phyloP scores from a whole-genome alignment of 2,329 filamentous ascomycete species.

The Scortechinia acanthostroma region DNA sequence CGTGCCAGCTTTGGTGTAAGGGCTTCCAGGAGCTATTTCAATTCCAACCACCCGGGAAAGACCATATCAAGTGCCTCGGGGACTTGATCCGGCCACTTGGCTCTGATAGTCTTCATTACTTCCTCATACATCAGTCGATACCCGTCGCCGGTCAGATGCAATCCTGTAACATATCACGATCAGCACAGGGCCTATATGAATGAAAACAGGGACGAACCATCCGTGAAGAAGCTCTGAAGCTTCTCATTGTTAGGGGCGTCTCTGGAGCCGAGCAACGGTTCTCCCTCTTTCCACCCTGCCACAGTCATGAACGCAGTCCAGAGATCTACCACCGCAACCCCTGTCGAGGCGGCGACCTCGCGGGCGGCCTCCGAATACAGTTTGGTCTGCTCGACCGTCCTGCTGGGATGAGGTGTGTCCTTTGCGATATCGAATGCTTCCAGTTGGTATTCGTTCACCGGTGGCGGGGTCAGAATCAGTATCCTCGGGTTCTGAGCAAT shows the following conservation, averaged over 20 bases:
- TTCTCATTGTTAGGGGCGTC: neutral
- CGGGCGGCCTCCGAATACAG: neutral
- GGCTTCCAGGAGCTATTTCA: too few relatives aligned
- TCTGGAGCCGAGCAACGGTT: neutral
- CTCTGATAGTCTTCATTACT: neutral
- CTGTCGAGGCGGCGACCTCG: neutral
- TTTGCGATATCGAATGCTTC: neutral
- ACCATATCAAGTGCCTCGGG: neutral
- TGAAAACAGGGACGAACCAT: neutral
- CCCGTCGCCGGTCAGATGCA: neutral
- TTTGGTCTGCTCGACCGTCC: neutral
- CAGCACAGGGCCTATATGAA: neutral
- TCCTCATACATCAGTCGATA: neutral
- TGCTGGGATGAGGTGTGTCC: neutral
- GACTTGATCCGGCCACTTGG: neutral
- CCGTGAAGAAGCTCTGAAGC: neutral
- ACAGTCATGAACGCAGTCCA: neutral
- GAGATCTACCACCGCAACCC: neutral
- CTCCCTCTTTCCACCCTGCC: neutral
- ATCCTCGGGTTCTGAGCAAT: neutral
- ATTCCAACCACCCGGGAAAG: neutral
- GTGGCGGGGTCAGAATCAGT: neutral
- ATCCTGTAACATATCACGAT: neutral
- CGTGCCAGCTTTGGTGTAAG: too few relatives aligned
- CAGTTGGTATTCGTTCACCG: neutral